Base-by-base conservation (phyloP, 75 land plant genomes). In the Cupressus sempervirens region DNA sequence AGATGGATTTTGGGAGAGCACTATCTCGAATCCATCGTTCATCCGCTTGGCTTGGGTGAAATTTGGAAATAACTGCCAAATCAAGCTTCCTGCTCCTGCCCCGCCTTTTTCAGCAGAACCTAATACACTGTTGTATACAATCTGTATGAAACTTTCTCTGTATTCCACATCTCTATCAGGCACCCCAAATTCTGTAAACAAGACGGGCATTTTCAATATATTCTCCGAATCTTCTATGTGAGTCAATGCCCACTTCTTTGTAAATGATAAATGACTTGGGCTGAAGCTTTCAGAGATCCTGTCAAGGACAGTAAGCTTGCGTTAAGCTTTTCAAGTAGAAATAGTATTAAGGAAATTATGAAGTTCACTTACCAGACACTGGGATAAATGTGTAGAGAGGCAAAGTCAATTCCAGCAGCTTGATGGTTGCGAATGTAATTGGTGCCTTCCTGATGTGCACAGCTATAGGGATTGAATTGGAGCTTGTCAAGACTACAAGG, bases 361-460 rank as follows among this genome's bases (percentile, higher is more conserved):
- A 50, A 50, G 53, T 50, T 50, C 53, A 50, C 53, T 50, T 50
- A 50, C 53, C 53, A 97, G 36, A 91, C 45, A 83, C 94, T 97
- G 3, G 96, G 89, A 82, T 97, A 97, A 29, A 91, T 91, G 86
- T 97, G 99, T 53, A 88, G 92, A 35, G 96, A 93, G 20, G 95
- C 96, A 84, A 93, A 97, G 84, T 97, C 99, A 52, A 97, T 93
- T 76, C 89, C 93, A 7, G 91, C 76, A 72, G 88, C 90, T 76
- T 89, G 85, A 85, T 97, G 94, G 89, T 95, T 95, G 72, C 95
- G 87, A 73, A 95, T 88, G 86, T 95, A 97, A 84, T 97, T 97
- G 9, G 94, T 93, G 41, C 99, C 99, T 36, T 93, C 89, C 85
- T 92, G 92, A 30, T 85, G 81, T 53, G 92, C 88, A 83, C 80